Base-by-base conservation (phyloP, 108 stramenopile genomes). In the Cyclotella choctawhatcheeana region DNA sequence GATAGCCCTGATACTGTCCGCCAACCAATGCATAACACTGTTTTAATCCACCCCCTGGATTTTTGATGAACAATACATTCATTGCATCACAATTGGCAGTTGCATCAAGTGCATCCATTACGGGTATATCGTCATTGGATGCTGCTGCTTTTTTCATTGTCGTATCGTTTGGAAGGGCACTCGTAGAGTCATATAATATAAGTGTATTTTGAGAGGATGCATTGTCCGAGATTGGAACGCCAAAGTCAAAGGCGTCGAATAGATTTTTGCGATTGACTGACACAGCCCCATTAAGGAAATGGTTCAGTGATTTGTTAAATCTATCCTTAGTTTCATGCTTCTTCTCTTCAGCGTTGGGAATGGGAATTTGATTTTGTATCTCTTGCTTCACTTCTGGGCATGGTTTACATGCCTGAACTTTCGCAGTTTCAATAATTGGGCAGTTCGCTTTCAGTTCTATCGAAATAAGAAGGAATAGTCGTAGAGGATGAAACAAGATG, bases 61-160 rank as follows among this genome's bases (percentile, higher is more conserved):
- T 51, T 20, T 84, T 69, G 18, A 54, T 60, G 33, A 79, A 51
- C 14, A 84, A 55, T 3, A 84, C 70, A 58, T 84, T 80, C 64
- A 87, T 61, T 22, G 31, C 22, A 53, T 87, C 77, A 67, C 86
- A 87, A 73, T 87, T 84, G n/a, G 53, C 77, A 13, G 83, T 87
- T 0, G 86, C 86, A 20, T 52, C 59, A 20, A 30, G n/a, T 16
- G 61, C 69, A 64, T 65, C 44, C 58, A 66, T 24, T 0, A 32
- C 32, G 0, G 69, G 53, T 53, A 64, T 56, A 14, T 52, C 65
- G 1, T 31, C 58, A 44, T 61, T 27, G 20, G n/a, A 7, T 13
- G 44, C 40, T 34, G 47, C 44, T 5, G 37, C 69, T 40, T 10
- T 55, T 44, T 31, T 37, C 2, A 68, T 26, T 14, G 20, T 17